These are phyloP conservation scores for Diplodia corticola DNA, from an alignment of 2,329 filamentous ascomycete genomes.

Conservation along the genomic window DNA sequence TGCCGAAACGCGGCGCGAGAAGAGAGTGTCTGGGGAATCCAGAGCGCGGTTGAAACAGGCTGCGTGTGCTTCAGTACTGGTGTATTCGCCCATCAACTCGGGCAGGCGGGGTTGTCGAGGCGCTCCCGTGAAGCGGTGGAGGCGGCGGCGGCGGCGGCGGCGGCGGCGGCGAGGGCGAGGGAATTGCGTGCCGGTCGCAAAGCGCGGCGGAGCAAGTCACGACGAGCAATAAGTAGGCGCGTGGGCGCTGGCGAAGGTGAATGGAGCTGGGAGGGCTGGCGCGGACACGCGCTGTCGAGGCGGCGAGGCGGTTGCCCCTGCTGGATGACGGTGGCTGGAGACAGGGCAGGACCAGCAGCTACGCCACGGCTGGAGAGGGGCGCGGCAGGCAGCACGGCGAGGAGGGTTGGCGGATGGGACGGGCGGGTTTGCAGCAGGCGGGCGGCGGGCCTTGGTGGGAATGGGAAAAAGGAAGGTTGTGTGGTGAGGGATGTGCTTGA, in stretches of 20 bases:
- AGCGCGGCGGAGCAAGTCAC: constrained; percentile 22
- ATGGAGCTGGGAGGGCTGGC: constrained; percentile 10
- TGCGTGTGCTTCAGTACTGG: constrained; percentile 22
- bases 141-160: constrained; percentile 16
- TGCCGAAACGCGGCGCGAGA: constrained; percentile 22
- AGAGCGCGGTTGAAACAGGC: constrained; percentile 26
- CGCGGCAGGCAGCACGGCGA: constrained; percentile 16
- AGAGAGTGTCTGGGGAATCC: constrained; percentile 25
- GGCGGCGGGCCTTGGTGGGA: constrained; percentile 6
- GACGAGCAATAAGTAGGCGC: constrained; percentile 18
- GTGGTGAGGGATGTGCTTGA: constrained; percentile 22
- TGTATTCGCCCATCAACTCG: constrained; percentile 30
- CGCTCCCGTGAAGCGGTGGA: constrained; percentile 22
- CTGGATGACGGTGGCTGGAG: constrained; percentile 20
- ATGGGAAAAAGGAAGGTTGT: constrained; percentile 16
- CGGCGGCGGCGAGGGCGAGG: constrained; percentile 18
- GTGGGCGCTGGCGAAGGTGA: constrained; percentile 7
- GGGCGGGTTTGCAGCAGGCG: constrained; percentile 13
- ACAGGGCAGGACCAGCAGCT: constrained; percentile 10
- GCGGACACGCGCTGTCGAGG: constrained; percentile 11
- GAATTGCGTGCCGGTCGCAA: constrained; percentile 22
- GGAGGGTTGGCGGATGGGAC: constrained; percentile 11
- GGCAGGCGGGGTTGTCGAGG: constrained; percentile 15
- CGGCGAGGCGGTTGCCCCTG: constrained; percentile 24
- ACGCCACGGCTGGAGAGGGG: constrained; percentile 17